A percentile compares a stretch with the other conserved stretches of the same genome.
Conservation (phyloP, 768 basidiomycete genomes). For the Imleria badia region DNA sequence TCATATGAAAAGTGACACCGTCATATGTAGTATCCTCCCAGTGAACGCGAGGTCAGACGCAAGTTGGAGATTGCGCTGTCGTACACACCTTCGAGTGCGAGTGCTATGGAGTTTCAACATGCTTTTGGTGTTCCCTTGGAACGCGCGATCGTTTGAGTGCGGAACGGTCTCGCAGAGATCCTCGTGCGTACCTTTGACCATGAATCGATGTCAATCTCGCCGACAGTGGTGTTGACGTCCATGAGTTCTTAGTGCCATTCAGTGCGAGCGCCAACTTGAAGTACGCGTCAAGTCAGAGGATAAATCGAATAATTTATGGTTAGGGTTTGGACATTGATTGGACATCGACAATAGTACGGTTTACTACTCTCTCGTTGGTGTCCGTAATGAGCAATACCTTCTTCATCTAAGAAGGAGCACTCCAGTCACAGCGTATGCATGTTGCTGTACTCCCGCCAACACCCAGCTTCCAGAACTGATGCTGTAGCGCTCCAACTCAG, state of each 20-base stretch:
- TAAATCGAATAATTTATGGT: constrained; percentile 12
- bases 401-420: constrained; percentile 15
- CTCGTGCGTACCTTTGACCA: constrained; percentile 74
- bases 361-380: not conserved
- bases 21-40: constrained; percentile 87
- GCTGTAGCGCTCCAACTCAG: constrained; percentile 24
- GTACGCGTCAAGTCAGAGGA: not conserved
- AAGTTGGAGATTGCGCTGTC: not conserved
- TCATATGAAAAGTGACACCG: too few species aligned
- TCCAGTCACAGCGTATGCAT: constrained; percentile 20
- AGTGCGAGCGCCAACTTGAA: not conserved
- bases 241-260: constrained; percentile 86
- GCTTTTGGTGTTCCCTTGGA: constrained; percentile 88
- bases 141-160: not conserved
- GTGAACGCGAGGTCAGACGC: constrained; percentile 6
- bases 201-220: constrained; percentile 85
- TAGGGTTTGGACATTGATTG: constrained; percentile 21
- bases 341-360: not conserved
- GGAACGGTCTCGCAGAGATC: not conserved
- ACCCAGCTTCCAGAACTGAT: constrained; percentile 33
- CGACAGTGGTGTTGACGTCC: constrained; percentile 89
- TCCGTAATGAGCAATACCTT: not conserved
- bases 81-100: constrained; percentile 85
- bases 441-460: constrained; percentile 25
- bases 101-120: constrained; percentile 85